These are phyloP conservation scores for Marasmius tenuissimus DNA, from an alignment of 1,284 basidiomycete species.

Conservation along the genomic window DNA sequence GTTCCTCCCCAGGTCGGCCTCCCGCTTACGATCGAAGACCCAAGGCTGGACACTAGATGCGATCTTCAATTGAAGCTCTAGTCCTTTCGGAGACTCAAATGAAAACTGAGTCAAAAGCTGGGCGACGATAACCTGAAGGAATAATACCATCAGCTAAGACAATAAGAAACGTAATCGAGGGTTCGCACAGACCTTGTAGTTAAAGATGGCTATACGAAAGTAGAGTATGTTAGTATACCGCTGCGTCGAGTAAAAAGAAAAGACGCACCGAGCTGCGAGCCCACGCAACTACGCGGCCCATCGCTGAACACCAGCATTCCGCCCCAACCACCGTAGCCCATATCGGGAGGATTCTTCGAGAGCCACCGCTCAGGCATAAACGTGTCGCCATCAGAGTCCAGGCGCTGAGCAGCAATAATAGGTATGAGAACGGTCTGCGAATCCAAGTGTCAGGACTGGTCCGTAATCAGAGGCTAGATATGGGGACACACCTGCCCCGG, in stretches of 20 bases:
- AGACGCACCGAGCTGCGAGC: background rate
- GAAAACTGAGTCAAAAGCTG: background rate
- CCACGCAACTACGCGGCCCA: background rate
- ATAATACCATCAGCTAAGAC: background rate
- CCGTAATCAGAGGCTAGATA: no score
- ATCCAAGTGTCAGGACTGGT: no score
- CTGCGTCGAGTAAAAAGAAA: background rate
- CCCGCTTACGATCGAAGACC: background rate
- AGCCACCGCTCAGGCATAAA: background rate
- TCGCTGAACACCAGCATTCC: background rate
- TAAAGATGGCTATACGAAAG: background rate
- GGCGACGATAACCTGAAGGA: background rate
- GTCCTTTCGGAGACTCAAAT: background rate
- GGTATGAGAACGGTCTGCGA: background rate
- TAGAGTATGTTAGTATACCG: background rate
- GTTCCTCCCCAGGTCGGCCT: background rate
- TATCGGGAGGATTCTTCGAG: background rate
- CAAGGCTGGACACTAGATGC: background rate
- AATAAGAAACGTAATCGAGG: background rate
- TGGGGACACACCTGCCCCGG: constrained; percentile 1
- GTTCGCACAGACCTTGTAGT: background rate
- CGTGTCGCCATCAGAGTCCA: background rate
- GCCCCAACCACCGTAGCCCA: background rate
- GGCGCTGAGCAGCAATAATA: background rate
- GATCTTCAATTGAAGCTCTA: background rate